Base-by-base conservation (phyloP, 179 eudicot species). In the Nepenthes alata region DNA sequence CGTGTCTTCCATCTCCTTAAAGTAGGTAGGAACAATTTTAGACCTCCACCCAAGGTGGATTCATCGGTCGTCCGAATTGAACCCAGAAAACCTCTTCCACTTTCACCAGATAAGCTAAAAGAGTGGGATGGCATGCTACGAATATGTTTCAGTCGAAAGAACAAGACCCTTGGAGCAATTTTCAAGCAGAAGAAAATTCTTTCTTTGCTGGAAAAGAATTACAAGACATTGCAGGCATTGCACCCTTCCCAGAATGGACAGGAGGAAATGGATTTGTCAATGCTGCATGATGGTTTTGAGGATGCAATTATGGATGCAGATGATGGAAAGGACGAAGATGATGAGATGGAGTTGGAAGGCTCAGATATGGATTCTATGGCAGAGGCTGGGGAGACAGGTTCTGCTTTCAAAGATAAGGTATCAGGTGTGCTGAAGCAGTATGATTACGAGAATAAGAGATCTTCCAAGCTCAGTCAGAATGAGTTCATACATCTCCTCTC, bases 1-100 rank as follows among this genome's bases (percentile, higher is more conserved):
- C 87, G 89, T 2, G 87, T 91, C 39, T 77, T 70, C 60, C 97
- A 91, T 73, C 78, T 88, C 15, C 83, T 91, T 15, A 89, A 84
- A 77, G 97, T 91, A 8, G 97, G 97, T 36, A 84, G 67, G 70
- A 91, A 85, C 73, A 91, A 91, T 70, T 91, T 91, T 66, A 64
- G 96, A 57, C 98, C 98, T 12, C 98, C 96, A 35, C 98, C 98
- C 7, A 84, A 91, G 70, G 96, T 91, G 4, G 98, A 91, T 66
- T 91, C 98, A 3, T 91, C 95, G 48, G 96, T 89, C 1, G 98
- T 91, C 35, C 76, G 95, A 63, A 91, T 91, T n/a, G 98, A 91
- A 72, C 97, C 97, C 11, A 81, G 86, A 55, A 84, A 67, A 63
- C 97, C 91, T 9, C 87, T 79, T 48, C 90, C 96, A 11, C 74